These are phyloP conservation scores for Papiliotrema terrestris DNA, from an alignment of 1,284 basidiomycete genomes.

Conservation along the genomic window DNA sequence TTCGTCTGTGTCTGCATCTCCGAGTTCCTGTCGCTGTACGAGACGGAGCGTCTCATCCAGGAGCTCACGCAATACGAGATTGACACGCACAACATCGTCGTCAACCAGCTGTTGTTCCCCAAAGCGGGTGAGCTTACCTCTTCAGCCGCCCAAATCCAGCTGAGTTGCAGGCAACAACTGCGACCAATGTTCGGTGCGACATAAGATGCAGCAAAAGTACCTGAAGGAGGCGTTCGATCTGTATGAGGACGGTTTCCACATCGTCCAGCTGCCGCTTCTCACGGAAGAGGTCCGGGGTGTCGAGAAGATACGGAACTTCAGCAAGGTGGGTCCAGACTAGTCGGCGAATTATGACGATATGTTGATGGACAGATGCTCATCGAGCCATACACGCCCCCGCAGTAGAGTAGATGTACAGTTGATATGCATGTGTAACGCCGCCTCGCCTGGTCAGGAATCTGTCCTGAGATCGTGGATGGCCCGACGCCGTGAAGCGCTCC, in stretches of 20 bases:
- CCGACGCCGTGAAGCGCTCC: too few species aligned
- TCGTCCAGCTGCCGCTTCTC: conserved; percentile 83
- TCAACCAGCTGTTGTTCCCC: conserved; percentile 95
- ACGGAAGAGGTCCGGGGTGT: conserved; percentile 96
- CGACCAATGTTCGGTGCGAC: conserved; percentile 89
- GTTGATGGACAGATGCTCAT: conserved; percentile 16
- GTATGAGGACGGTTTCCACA: conserved; percentile 96
- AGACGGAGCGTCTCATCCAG: conserved; percentile 96
- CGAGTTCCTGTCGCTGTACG: conserved; percentile 95
- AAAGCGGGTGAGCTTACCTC: conserved; percentile 62
- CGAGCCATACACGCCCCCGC: conserved; percentile 18
- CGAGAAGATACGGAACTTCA: conserved; percentile 86
- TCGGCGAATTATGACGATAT: too few species aligned
- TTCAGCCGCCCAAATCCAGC: background rate
- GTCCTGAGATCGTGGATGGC: too few species aligned
- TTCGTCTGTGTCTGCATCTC: conserved; percentile 99
- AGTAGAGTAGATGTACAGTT: conserved; percentile 9
- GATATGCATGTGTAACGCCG: background rate
- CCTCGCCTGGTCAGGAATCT: background rate
- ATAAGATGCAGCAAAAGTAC: conserved; percentile 98
- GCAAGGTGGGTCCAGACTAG: conserved; percentile 53
- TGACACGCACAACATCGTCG: conserved; percentile 97
- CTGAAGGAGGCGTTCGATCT: conserved; percentile 89
- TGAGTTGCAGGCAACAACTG: conserved; percentile 70
- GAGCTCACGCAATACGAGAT: conserved; percentile 95